Evolutionary conservation across 164 flowering plant genomes (phyloP).

Genomic region (Stephania japonica): DNA sequence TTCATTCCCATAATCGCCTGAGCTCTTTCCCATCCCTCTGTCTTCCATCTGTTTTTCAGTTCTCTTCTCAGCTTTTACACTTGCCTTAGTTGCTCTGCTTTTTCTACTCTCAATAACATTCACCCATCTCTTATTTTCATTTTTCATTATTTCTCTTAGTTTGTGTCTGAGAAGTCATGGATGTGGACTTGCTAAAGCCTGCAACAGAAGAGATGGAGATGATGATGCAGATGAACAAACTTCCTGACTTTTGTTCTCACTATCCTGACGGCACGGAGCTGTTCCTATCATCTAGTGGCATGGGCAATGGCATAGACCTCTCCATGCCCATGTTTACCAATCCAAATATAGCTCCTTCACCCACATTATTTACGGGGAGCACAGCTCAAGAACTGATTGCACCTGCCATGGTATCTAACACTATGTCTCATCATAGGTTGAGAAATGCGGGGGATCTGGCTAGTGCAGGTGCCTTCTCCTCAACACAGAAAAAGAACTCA

Average conservation of each 20-base stretch:
- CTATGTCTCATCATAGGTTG: constrained; percentile 12
- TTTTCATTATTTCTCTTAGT: constrained; percentile 2
- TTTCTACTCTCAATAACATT: constrained; percentile 8
- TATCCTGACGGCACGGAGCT: constrained; percentile 15
- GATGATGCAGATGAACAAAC: constrained; percentile 40
- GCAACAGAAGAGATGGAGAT: constrained; percentile 34
- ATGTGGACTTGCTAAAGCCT: constrained; percentile 31
- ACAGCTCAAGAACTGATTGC: constrained; percentile 18
- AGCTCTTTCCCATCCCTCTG: constrained; percentile 19
- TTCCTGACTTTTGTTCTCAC: constrained; percentile 24
- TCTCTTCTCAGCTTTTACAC: constrained; percentile 24
- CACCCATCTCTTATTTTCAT: constrained; percentile 16
- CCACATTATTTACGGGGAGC: constrained; percentile 19
- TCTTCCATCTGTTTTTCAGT: constrained; percentile 15
- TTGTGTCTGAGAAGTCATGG: constrained; percentile 24
- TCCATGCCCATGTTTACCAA: constrained; percentile 11
- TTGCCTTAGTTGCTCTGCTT: neutral
- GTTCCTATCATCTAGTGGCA: constrained; percentile 11
- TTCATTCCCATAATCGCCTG: constrained; percentile 29
- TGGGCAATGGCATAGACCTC: constrained; percentile 6
- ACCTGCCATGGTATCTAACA: constrained; percentile 7
- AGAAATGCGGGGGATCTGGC: constrained; percentile 15
- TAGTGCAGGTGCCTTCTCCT: constrained; percentile 5
- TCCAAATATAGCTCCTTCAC: constrained; percentile 17
- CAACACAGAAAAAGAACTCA: constrained; percentile 27